Base-by-base conservation (phyloP, 2,329 filamentous ascomycete species). In the Aspergillus sp. region DNA sequence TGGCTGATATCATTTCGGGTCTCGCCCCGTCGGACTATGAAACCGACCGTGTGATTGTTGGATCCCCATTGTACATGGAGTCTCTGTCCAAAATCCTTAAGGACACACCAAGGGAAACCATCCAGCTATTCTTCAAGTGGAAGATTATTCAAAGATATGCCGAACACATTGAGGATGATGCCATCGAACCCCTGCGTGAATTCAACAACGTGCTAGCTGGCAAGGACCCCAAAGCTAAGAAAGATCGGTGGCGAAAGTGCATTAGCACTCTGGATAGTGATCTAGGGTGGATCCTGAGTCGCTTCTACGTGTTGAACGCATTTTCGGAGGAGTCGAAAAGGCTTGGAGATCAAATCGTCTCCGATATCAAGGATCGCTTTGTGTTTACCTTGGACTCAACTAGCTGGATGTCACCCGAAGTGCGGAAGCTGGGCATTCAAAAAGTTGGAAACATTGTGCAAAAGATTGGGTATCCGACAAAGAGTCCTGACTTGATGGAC, bases 261-360 rank as follows among this genome's bases (percentile, higher is more conserved):
- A 82, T 91, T 30, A 72, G 72, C 7, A 80, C 83, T 38, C 81
- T 89, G 5, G 87, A 90, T 64, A 72, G 75, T 23, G 83, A 84
- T 5, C 73, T 91, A 23, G 84, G 84, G 2, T 91, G 89, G 88
- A 88, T 90, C 53, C 77, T 91, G 17, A 89, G 87, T 70, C 85
- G 88, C 23, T 91, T 91, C 77, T 92, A 88, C 65, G 82, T 91
- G 2, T 84, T 91, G 64, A 85, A 86, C 53, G 83, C 88, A 1
- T 92, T 91, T 69, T 86, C 87, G 0, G 82, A 87, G 13, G 83
- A 86, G 22, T 87, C 88, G 0, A 90, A 90, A 71, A 77, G 85
- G 4, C 85, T 90, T 50, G 88, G 88, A 17, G 87, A 91, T 61
- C 83, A 87, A 57, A 87, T 93, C 66, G 84, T 91, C n/a, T 84